Conservation (phyloP, 352 stramenopile genomes). For the Phytophthora constricta region DNA sequence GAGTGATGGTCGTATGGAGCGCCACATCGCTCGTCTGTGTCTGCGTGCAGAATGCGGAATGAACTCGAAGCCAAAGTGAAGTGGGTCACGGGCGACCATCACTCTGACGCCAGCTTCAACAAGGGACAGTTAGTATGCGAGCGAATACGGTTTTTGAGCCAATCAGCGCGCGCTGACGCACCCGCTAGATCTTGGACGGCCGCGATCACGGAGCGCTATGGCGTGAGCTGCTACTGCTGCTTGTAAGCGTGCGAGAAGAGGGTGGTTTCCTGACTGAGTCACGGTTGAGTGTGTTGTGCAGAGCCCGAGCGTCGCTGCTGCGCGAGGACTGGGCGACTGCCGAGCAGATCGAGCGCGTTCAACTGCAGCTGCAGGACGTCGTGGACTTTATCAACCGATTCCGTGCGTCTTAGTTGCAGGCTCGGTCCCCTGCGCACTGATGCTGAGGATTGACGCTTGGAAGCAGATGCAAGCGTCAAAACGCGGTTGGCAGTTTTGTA, state of each 20-base stretch:
- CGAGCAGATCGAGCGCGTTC: slow-evolving; percentile 52
- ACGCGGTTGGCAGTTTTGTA: slow-evolving; percentile 46
- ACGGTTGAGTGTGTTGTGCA: slow-evolving; percentile 1
- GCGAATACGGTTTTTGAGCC: slow-evolving; percentile 8
- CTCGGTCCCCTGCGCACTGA: not conserved
- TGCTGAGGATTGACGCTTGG: not conserved
- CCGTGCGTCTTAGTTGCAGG: slow-evolving; percentile 32
- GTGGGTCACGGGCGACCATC: no score
- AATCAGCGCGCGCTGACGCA: slow-evolving; percentile 11
- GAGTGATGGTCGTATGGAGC: not conserved
- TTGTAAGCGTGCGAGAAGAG: not conserved
- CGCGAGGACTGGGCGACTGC: slow-evolving; percentile 61
- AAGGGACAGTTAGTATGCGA: slow-evolving; percentile 1
- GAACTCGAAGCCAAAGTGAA: not conserved
- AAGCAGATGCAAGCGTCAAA: slow-evolving; percentile 54
- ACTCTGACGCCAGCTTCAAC: no score
- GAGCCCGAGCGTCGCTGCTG: slow-evolving; percentile 40
- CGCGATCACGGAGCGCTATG: slow-evolving; percentile 12
- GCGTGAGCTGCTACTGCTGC: slow-evolving; percentile 13
- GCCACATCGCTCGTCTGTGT: slow-evolving; percentile 18
- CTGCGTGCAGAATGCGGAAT: slow-evolving; percentile 15
- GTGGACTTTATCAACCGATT: slow-evolving; percentile 73
- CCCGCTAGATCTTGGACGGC: slow-evolving; percentile 8
- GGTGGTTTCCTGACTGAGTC: no score
- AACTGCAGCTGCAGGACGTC: slow-evolving; percentile 61